Base-by-base conservation (phyloP, 1,139 yeast genomes). In the Geotrichum restrictum region DNA sequence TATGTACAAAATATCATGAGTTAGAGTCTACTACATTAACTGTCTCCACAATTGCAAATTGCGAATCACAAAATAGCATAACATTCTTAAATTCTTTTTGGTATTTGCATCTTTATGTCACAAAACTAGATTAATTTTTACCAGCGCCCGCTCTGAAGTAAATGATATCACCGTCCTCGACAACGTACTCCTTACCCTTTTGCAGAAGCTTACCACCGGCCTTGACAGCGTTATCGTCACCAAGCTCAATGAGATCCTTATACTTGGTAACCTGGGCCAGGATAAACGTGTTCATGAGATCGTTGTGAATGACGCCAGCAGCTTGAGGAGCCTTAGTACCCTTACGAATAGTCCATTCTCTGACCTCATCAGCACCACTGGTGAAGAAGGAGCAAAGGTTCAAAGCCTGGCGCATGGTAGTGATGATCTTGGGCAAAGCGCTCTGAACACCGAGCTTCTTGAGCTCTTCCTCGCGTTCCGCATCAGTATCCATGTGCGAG, bases 111-210 rank as follows among this genome's bases (percentile, higher is more conserved):
- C n/a, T n/a, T n/a, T n/a, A n/a, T n/a, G n/a, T n/a, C n/a, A n/a
- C n/a, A n/a, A n/a, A n/a, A n/a, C n/a, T n/a, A n/a, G 8, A 32
- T 44, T 72, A 81, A 68, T 80, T 81, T 79, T 91, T 91, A 75
- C 97, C 97, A 56, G 95, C 96, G 71, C 95, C 97, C 58, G 97
- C 89, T 78, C 95, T 86, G 78, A 91, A 87, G 76, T 85, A 91
- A 64, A 91, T 83, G 65, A 93, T 79, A 70, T 91, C 98, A 70
- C 97, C 88, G 62, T 83, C 88, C 70, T 84, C 91, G 59, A 94
- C 96, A 59, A 82, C 93, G 69, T 94, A 93, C 62, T 91, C 98
- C 74, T 93, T 94, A 79, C 99, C 99, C 83, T 93, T 93, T 69
- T 80, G 87, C 72, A 81, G 73, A 68, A 93, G 81, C 74, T 93